Conservation (phyloP, 1,139 yeast species). For the Kodamaea derodonti region DNA sequence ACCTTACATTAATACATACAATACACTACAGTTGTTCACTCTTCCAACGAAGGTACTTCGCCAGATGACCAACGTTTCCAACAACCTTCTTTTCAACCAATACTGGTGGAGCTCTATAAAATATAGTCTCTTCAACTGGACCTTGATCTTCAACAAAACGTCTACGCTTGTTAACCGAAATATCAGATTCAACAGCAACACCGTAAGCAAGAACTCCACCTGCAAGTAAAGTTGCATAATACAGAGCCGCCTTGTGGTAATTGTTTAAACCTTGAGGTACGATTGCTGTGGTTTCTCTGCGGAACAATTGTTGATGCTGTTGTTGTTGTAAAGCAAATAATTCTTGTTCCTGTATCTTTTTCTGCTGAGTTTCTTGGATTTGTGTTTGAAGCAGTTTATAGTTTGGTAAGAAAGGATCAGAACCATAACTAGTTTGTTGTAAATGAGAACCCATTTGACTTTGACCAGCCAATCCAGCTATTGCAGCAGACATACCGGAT, state of each 20-base stretch:
- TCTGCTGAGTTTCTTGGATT: conserved; percentile 16
- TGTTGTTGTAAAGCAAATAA: conserved; percentile 15
- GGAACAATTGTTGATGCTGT: conserved; percentile 16
- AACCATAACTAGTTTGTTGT: not conserved
- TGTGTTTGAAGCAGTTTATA: conserved; percentile 17
- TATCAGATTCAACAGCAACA: conserved; percentile 4
- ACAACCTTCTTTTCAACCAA: conserved; percentile 44
- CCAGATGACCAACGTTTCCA: conserved; percentile 57
- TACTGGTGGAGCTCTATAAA: conserved; percentile 83
- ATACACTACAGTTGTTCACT: too few species aligned
- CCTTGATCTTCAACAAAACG: conserved; percentile 19
- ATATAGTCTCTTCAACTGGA: conserved; percentile 46
- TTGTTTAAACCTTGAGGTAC: conserved; percentile 17
- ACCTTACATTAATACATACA: too few species aligned
- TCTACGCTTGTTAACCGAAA: conserved; percentile 21
- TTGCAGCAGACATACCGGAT: not conserved
- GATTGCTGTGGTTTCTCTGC: conserved; percentile 20
- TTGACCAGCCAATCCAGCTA: conserved; percentile 1
- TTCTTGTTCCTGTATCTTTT: conserved; percentile 15
- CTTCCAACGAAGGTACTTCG: conserved; percentile 71
- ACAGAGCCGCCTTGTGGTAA: conserved; percentile 32
- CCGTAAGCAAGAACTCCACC: conserved; percentile 41
- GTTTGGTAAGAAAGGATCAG: conserved; percentile 10
- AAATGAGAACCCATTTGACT: not conserved
- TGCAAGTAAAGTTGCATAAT: conserved; percentile 34